Evolutionary conservation across 2,329 filamentous ascomycete species (phyloP).

Genomic region (Penicillium sumatraense): DNA sequence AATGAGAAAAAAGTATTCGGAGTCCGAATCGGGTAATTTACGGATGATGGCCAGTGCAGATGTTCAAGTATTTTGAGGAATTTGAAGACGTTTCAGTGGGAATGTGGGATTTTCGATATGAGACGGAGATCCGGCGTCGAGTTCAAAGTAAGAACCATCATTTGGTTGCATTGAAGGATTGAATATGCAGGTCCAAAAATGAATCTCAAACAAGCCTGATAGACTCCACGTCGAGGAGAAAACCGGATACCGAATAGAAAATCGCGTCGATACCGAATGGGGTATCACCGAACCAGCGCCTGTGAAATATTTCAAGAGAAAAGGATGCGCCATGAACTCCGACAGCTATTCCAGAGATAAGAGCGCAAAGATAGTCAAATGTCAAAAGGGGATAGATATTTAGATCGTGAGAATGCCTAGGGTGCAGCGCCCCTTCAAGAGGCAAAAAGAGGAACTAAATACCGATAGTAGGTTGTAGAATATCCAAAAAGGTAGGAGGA

Average conservation of each 20-base stretch:
- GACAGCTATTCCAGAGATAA: conserved; percentile 23
- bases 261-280: conserved; percentile 19
- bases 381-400: conserved; percentile 19
- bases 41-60: conserved; percentile 1
- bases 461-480: not conserved
- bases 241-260: conserved; percentile 18
- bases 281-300: conserved; percentile 22
- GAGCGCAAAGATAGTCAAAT: not conserved
- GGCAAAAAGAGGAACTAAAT: not conserved
- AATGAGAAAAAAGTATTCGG: conserved; percentile 2
- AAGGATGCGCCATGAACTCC: conserved; percentile 27
- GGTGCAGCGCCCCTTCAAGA: not conserved
- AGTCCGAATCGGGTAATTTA: conserved; percentile 3
- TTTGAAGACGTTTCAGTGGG: not conserved
- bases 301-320: conserved; percentile 20
- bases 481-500: not conserved
- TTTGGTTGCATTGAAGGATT: not conserved
- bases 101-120: not conserved
- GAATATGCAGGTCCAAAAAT: not conserved
- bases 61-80: conserved; percentile 2
- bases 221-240: not conserved
- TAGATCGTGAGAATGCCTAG: conserved; percentile 13
- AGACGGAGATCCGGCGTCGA: not conserved
- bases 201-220: not conserved
- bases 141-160: not conserved